phyloP scores from a whole-genome alignment of 164 flowering plant species.

The Liquidambar formosana region DNA sequence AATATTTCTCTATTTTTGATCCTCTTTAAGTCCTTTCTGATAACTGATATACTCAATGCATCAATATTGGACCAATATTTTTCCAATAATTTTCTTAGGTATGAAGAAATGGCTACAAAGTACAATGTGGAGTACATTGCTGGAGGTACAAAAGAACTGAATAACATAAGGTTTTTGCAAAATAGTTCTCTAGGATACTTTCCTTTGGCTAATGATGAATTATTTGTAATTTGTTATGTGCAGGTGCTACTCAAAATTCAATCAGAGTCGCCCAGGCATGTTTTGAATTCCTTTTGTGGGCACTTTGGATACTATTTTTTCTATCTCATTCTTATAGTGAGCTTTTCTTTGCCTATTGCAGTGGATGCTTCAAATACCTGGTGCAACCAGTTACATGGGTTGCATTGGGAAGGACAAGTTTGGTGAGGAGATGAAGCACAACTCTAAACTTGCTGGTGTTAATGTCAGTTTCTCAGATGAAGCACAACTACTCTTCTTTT shows the following conservation, averaged over 20 bases:
- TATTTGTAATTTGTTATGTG: slow-evolving; percentile 11
- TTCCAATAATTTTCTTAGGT: slow-evolving; percentile 36
- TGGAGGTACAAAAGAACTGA: slow-evolving; percentile 55
- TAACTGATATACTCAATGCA: too few relatives aligned
- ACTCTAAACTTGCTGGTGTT: slow-evolving; percentile 71
- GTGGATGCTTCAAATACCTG: slow-evolving; percentile 99
- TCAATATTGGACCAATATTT: too few relatives aligned
- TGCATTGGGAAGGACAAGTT: slow-evolving; percentile 94
- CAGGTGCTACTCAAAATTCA: slow-evolving; percentile 97
- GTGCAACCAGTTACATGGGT: slow-evolving; percentile 91
- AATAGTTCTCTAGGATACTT: too few relatives aligned
- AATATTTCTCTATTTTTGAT: too few relatives aligned
- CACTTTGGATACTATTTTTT: too few relatives aligned
- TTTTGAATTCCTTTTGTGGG: neutral
- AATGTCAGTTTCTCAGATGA: slow-evolving; percentile 80
- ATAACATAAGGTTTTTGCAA: neutral
- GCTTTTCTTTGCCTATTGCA: slow-evolving; percentile 24
- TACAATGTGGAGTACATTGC: slow-evolving; percentile 73
- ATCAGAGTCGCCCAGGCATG: slow-evolving; percentile 89
- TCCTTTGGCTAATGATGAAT: slow-evolving; percentile 1
- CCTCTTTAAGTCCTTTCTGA: too few relatives aligned
- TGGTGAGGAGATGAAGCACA: slow-evolving; percentile 93
- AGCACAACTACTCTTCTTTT: slow-evolving; percentile 43
- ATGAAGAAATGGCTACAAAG: slow-evolving; percentile 62
- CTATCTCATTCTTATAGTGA: neutral